Conservation (phyloP, 192 early-diverging fungal genomes). For the Backusella luteola region DNA sequence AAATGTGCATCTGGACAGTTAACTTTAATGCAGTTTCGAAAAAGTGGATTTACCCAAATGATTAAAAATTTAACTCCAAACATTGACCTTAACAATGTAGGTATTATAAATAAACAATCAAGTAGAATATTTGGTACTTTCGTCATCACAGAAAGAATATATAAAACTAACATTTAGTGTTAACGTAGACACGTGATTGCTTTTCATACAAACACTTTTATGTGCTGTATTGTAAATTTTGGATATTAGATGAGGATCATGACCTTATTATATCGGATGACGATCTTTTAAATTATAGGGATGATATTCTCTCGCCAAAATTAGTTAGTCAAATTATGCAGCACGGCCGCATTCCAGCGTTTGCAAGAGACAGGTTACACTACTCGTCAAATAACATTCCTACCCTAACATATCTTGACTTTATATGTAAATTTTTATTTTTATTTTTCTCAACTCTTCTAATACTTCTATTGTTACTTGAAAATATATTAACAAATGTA, state of each 20-base stretch:
- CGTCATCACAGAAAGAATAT: not conserved
- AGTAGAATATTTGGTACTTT: not conserved
- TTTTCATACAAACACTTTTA: conserved; percentile 99
- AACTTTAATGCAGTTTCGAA: conserved; percentile 74
- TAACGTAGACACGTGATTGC: conserved; percentile 69
- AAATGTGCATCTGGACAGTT: conserved; percentile 69
- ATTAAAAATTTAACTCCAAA: conserved; percentile 64
- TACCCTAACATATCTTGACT: conserved; percentile 35
- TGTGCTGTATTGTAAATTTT: conserved; percentile 97
- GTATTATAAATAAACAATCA: not conserved
- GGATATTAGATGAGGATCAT: conserved; percentile 89
- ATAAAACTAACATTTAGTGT: not conserved
- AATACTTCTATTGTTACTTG: not conserved
- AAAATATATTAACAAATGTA: not conserved
- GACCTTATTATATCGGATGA: conserved; percentile 72
- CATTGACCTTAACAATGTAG: conserved; percentile 72
- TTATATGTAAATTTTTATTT: conserved; percentile 33
- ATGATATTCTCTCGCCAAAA: conserved; percentile 62
- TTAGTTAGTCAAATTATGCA: conserved; percentile 74
- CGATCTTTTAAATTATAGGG: conserved; percentile 75
- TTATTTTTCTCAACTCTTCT: not conserved
- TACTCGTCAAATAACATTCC: not conserved
- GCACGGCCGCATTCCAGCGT: conserved; percentile 47
- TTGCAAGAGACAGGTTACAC: conserved; percentile 13
- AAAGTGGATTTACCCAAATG: conserved; percentile 57